These are phyloP conservation scores for Diaporthe citriasiana DNA, from an alignment of 2,329 filamentous ascomycete species.

Conservation along the genomic window DNA sequence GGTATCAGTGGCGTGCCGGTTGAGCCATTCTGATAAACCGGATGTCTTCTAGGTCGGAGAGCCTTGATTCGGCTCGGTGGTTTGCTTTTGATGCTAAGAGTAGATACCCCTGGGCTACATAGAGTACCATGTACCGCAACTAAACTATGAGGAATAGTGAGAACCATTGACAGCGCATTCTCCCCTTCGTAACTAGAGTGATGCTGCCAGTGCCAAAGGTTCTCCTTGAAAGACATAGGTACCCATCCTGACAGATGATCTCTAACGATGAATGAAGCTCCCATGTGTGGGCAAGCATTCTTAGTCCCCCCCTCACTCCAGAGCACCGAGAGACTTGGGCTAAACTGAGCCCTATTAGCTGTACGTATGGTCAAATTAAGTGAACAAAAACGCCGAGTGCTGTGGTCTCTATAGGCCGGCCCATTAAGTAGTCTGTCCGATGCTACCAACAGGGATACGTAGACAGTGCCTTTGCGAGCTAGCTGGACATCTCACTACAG, in stretches of 20 bases:
- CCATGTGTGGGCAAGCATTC: background rate
- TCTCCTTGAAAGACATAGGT: too few relatives aligned
- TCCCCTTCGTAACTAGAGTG: background rate
- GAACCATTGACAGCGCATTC: background rate
- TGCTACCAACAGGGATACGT: background rate
- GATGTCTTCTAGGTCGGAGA: background rate
- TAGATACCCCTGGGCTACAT: conserved; percentile 33
- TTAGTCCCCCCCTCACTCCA: background rate
- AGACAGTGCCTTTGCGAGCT: background rate
- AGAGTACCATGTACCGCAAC: background rate
- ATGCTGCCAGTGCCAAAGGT: background rate
- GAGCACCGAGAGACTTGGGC: background rate
- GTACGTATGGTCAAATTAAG: background rate
- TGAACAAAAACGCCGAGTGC: background rate
- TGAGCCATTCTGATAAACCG: background rate
- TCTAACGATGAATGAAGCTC: background rate
- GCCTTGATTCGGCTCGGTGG: background rate
- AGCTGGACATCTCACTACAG: background rate
- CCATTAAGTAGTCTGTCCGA: background rate
- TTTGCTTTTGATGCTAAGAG: conserved; percentile 15
- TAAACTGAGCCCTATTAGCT: background rate
- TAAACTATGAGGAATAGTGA: background rate
- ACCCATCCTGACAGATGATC: too few relatives aligned
- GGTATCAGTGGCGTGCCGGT: background rate
- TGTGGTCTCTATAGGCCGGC: background rate